Evolutionary conservation across 1,139 yeast species (phyloP).

Genomic region (Taphrina betulina): DNA sequence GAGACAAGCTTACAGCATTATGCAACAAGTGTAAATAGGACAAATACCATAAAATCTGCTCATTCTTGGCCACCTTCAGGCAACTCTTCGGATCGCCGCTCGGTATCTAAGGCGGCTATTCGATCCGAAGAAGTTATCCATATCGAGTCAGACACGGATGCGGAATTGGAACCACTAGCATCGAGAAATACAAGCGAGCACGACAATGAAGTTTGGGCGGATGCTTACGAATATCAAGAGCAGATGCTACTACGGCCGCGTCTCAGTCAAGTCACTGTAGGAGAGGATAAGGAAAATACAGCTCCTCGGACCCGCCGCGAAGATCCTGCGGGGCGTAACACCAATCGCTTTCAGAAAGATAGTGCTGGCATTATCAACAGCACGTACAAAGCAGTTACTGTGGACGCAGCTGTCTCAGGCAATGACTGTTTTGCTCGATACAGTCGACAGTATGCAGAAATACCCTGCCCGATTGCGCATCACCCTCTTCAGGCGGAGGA

Average conservation of each 20-base stretch:
- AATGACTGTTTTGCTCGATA: constrained; percentile 4
- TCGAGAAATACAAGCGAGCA: too few species aligned
- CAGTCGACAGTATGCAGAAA: constrained; percentile 1
- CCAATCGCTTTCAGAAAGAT: too few species aligned
- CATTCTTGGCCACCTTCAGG: too few species aligned
- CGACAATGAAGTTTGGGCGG: constrained; percentile 22
- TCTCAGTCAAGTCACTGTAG: neutral
- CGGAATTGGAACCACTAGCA: too few species aligned
- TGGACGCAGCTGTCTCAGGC: neutral
- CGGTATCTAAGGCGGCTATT: too few species aligned
- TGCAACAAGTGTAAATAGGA: neutral
- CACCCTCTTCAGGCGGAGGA: neutral
- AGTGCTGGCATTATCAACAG: too few species aligned
- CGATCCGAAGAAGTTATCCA: too few species aligned
- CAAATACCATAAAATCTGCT: too few species aligned
- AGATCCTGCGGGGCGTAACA: neutral
- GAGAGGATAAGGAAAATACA: constrained; percentile 1
- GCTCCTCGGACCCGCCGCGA: too few species aligned
- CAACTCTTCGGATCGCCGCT: too few species aligned
- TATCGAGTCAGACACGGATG: too few species aligned
- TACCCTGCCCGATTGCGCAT: neutral
- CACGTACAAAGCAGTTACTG: neutral
- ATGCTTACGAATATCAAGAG: constrained; percentile 20
- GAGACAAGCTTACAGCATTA: neutral
- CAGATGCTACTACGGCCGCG: constrained; percentile 1